Evolutionary conservation across 176 grass and related monocot genomes (phyloP).

Genomic region (sorghum (Sorghum bicolor)): DNA sequence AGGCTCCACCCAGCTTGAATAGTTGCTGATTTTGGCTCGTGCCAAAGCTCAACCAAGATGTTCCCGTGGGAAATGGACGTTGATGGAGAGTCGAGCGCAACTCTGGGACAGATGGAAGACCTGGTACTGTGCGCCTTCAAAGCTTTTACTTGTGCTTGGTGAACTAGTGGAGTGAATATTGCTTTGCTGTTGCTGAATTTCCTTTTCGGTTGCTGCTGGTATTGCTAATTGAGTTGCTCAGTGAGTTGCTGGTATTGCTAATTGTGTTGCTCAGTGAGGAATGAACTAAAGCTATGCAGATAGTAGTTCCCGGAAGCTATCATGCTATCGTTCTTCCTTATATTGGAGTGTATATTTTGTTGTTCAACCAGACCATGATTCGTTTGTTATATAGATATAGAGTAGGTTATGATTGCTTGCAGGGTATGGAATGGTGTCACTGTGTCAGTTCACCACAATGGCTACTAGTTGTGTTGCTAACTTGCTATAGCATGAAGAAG

Average conservation of each 20-base stretch:
- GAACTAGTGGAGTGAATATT: neutral
- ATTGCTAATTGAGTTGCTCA: neutral
- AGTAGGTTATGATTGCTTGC: neutral
- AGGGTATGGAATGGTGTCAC: neutral
- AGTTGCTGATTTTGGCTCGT: neutral
- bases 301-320: neutral
- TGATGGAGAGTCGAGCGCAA: slow-evolving; percentile 12
- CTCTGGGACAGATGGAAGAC: slow-evolving; percentile 11
- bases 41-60: neutral
- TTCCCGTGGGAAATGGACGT: slow-evolving; percentile 34
- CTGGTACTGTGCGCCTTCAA: slow-evolving; percentile 13
- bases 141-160: neutral
- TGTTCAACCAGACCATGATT: neutral
- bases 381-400: neutral
- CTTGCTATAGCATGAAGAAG: neutral
- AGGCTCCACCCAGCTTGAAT: neutral
- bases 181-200: neutral
- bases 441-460: neutral
- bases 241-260: neutral
- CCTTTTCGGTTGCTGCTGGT: neutral
- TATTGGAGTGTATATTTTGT: neutral
- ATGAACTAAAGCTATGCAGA: neutral
- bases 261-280: neutral
- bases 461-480: neutral
- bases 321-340: neutral